phyloP scores from a whole-genome alignment of 2,329 filamentous ascomycete species.

The Sphaerostilbella broomeana region DNA sequence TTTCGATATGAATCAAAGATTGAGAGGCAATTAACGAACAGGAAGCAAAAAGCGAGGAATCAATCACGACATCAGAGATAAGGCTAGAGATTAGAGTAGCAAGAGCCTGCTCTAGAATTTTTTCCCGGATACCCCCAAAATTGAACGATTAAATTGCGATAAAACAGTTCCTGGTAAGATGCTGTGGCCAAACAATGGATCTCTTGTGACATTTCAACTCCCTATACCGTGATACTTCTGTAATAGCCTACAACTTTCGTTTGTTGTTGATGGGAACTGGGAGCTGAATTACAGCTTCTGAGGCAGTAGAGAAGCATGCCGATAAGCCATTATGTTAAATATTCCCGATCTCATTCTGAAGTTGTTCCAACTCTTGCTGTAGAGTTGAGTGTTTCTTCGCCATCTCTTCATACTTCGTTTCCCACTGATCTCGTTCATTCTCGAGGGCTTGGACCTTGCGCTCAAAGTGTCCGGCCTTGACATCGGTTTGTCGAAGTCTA shows the following conservation, averaged over 20 bases:
- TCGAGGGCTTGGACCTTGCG: constrained; percentile 98
- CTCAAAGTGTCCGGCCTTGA: constrained; percentile 98
- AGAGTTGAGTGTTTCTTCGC: constrained; percentile 75
- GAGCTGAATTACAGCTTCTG: neutral
- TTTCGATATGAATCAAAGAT: constrained; percentile 89
- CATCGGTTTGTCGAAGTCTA: constrained; percentile 96
- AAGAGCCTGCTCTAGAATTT: constrained; percentile 3
- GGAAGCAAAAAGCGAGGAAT: constrained; percentile 65
- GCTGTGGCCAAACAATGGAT: constrained; percentile 25
- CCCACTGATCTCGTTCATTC: constrained; percentile 86
- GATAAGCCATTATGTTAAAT: constrained; percentile 53
- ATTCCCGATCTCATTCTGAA: constrained; percentile 87
- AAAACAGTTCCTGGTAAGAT: constrained; percentile 23
- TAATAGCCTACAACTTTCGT: constrained; percentile 6
- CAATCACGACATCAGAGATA: no score
- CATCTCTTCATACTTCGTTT: constrained; percentile 97
- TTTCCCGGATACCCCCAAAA: constrained; percentile 28
- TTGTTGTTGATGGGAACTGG: constrained; percentile 1
- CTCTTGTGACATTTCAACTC: constrained; percentile 21
- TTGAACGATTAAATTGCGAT: constrained; percentile 24
- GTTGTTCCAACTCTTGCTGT: constrained; percentile 86
- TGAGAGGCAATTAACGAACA: constrained; percentile 68
- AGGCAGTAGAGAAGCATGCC: neutral
- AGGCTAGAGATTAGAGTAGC: no score
- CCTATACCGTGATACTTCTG: constrained; percentile 19